Conservation (phyloP, 352 stramenopile genomes). For the Pythium aphanidermatum region DNA sequence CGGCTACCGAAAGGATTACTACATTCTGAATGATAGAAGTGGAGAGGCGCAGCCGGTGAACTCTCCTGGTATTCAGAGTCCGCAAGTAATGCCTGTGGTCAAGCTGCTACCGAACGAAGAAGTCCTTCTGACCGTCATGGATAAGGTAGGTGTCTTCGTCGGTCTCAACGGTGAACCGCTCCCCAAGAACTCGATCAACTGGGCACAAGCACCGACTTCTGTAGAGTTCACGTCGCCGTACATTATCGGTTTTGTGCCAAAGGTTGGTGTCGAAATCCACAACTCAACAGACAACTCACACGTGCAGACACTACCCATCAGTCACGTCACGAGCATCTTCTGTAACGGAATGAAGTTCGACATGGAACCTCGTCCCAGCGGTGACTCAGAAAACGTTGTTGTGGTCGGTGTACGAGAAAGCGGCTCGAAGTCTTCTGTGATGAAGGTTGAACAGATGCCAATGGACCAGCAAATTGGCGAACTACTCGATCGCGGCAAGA, state of each 20-base stretch:
- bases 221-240: constrained; percentile 82
- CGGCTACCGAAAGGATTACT: constrained; percentile 70
- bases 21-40: constrained; percentile 78
- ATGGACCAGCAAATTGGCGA: constrained; percentile 81
- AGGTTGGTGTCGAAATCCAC: constrained; percentile 80
- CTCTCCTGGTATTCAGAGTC: constrained; percentile 56
- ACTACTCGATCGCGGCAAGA: constrained; percentile 76
- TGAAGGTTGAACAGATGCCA: constrained; percentile 84
- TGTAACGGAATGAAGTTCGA: constrained; percentile 90
- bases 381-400: constrained; percentile 74
- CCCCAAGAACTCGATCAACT: constrained; percentile 79
- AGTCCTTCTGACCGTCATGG: constrained; percentile 72
- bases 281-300: constrained; percentile 60
- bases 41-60: constrained; percentile 70
- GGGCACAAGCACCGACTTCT: constrained; percentile 59
- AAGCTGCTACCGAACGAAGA: constrained; percentile 85
- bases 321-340: constrained; percentile 68
- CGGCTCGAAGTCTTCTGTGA: constrained; percentile 58
- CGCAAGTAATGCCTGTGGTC: constrained; percentile 60
- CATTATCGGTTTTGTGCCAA: constrained; percentile 65
- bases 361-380: constrained; percentile 72
- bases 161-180: constrained; percentile 72
- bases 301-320: constrained; percentile 69
- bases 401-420: constrained; percentile 68
- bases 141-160: constrained; percentile 80